phyloP scores from a whole-genome alignment of 345 rosid genomes.

The Gossypium arboreum region DNA sequence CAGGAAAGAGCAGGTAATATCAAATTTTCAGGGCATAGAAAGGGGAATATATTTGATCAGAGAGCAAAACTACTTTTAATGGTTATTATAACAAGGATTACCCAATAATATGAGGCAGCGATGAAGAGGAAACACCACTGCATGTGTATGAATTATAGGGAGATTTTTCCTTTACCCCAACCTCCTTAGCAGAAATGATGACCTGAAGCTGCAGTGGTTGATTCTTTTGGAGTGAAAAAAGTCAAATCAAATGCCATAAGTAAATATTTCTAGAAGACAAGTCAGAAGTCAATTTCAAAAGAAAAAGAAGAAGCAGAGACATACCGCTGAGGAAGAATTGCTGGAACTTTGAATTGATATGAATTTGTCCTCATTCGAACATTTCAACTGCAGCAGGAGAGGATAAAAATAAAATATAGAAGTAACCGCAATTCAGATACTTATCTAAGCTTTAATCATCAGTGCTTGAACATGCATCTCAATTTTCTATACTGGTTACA shows the following conservation, averaged over 20 bases:
- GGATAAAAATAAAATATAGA: neutral
- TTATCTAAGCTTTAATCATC: neutral
- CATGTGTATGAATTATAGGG: slow-evolving; percentile 66
- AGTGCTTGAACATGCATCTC: neutral
- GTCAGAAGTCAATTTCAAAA: neutral
- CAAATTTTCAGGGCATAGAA: neutral
- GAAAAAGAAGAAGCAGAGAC: slow-evolving; percentile 21
- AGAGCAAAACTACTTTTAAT: neutral
- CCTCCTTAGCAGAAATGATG: slow-evolving; percentile 78
- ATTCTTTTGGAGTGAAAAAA: slow-evolving; percentile 42
- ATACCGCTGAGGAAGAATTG: slow-evolving; percentile 56
- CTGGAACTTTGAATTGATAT: slow-evolving; percentile 67
- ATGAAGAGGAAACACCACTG: slow-evolving; percentile 64
- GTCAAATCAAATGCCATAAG: neutral
- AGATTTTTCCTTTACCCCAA: slow-evolving; percentile 81
- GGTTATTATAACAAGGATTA: slow-evolving; percentile 27
- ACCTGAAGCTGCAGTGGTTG: slow-evolving; percentile 58
- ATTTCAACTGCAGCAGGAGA: slow-evolving; percentile 51
- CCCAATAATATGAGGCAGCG: slow-evolving; percentile 73
- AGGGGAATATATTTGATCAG: neutral
- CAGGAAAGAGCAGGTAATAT: neutral
- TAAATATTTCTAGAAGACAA: slow-evolving; percentile 6
- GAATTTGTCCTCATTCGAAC: slow-evolving; percentile 57
- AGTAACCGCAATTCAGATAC: neutral
- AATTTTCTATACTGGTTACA: neutral